Base-by-base conservation (phyloP, 495 filamentous ascomycete genomes). In the Xylaria flabelliformis region DNA sequence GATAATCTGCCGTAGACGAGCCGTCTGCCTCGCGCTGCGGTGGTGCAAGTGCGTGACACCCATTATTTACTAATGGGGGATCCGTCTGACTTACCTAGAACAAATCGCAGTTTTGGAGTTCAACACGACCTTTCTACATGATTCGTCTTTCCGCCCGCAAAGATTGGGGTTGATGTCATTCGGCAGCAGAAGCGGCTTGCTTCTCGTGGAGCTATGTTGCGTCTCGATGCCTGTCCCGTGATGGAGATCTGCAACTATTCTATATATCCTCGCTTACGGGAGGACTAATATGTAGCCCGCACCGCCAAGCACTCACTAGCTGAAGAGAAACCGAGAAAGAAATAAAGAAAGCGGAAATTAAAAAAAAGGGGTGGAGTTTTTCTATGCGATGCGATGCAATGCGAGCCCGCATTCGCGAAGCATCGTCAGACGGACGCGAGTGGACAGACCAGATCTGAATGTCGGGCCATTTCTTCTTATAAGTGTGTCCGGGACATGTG, bases 1-100 rank as follows among this genome's bases (percentile, higher is more conserved):
- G 19, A 80, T 75, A 51, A 76, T 55, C 36, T 82, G 80, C 12
- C 80, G 75, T 5, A 84, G 73, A 59, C 77, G 79, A n/a, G 80
- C 72, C 32, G 69, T 66, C 67, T 72, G 70, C 58, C 64, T 70
- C 24, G 75, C 64, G 29, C 3, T 44, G 50, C 69, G 70, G 42
- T 61, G 51, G 17, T 62, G 36, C 29, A 73, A 59, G 19, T 42
- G 55, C 19, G 64, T 10, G 56, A 55, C 61, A 67, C 58, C 64
- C 72, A 73, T 74, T 21, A 50, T 29, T 55, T 50, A 12, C 29
- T 15, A 50, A 36, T 42, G 39, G 39, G 39, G 26, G 39, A 26
- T 26, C n/a, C 34, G 46, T 46, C 41, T 32, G 9, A 42, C n/a
- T 13, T n/a, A n/a, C n/a, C n/a, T 42, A 17, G 17, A 53, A 42